A percentile compares a stretch with the other conserved stretches of the same genome.
Evolutionary conservation across 2,329 filamentous ascomycete species (phyloP).

Genomic region (Xylariaceae sp.): DNA sequence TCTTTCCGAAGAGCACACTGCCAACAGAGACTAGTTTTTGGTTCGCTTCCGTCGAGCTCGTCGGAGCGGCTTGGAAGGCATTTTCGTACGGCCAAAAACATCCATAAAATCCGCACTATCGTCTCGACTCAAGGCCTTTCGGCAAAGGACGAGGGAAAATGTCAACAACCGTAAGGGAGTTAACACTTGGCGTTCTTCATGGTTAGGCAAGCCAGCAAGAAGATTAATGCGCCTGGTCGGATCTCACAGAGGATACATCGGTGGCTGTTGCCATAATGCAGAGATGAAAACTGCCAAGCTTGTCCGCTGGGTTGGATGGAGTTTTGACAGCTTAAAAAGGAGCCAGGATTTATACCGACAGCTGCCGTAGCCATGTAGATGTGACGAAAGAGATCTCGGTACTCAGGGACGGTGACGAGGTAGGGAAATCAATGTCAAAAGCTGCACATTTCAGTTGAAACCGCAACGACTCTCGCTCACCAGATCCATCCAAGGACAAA

Average conservation of each 20-base stretch:
- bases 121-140: slow-evolving; percentile 44
- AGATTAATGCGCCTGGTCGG: slow-evolving; percentile 55
- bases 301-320: slow-evolving; percentile 28
- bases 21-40: slow-evolving; percentile 94
- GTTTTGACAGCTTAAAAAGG: slow-evolving; percentile 13
- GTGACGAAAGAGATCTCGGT: slow-evolving; percentile 33
- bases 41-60: slow-evolving; percentile 59
- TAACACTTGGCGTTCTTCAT: slow-evolving; percentile 45
- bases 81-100: slow-evolving; percentile 82
- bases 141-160: slow-evolving; percentile 40
- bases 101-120: slow-evolving; percentile 85
- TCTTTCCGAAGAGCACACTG: slow-evolving; percentile 80
- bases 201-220: slow-evolving; percentile 41
- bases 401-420: slow-evolving; percentile 41
- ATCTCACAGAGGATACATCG: slow-evolving; percentile 45
- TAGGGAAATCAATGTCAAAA: slow-evolving; percentile 32
- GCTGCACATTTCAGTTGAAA: slow-evolving; percentile 43
- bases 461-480: slow-evolving; percentile 38
- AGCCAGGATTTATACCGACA: slow-evolving; percentile 24
- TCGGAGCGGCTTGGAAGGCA: slow-evolving; percentile 54
- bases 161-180: slow-evolving; percentile 28
- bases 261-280: slow-evolving; percentile 38
- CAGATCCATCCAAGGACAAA: slow-evolving; percentile 14
- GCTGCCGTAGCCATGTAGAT: slow-evolving; percentile 18
- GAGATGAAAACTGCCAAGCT: slow-evolving; percentile 36